Base-by-base conservation (phyloP, 192 early-diverging fungal species). In the Jimgerdemannia flammicorona region DNA sequence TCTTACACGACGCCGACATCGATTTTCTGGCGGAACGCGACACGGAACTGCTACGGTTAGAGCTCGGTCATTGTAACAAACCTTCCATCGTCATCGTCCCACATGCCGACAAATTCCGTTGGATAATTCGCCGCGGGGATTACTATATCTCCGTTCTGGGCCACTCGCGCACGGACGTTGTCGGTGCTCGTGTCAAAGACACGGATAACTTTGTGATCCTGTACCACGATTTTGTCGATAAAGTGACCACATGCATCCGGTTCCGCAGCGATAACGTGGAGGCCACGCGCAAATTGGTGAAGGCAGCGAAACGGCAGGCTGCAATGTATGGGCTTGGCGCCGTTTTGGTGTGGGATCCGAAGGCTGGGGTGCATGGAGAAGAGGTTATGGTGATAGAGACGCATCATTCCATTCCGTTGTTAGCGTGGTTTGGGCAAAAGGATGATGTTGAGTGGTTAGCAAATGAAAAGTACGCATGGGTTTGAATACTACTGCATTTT, bases 391-490 rank as follows among this genome's bases (percentile, higher is more conserved):
- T 67, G 40, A 10, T 64, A 49, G 40, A 66, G 19, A 3, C 64
- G 11, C 29, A 65, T 8, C 64, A 73, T 43, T 67, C 40, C 10
- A 73, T 73, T 3, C 43, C 72, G 3, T 64, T 63, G 11, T 54
- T 73, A n/a, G 64, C 72, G 40, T 20, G 10, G 14, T 73, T 66
- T 17, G 64, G 67, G 64, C 64, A 54, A 67, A 19, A 59, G 14
- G 20, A 40, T 0, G 40, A 73, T 8, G 18, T 66, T 66, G 44
- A 64, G 10, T 73, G 72, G 72, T 3, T 73, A 54, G 3, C 1
- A 43, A 73, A 73, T 41, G 72, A 73, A 65, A 73, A 73, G 40
- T 73, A 44, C 65, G 72, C 54, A 10, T 73, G 72, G 72, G 40
- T 73, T 3, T 73, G 43, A 66, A 18, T 19, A 29, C 29, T 29